phyloP scores from a whole-genome alignment of 2,329 filamentous ascomycete genomes.

The Setomelanomma holmii region DNA sequence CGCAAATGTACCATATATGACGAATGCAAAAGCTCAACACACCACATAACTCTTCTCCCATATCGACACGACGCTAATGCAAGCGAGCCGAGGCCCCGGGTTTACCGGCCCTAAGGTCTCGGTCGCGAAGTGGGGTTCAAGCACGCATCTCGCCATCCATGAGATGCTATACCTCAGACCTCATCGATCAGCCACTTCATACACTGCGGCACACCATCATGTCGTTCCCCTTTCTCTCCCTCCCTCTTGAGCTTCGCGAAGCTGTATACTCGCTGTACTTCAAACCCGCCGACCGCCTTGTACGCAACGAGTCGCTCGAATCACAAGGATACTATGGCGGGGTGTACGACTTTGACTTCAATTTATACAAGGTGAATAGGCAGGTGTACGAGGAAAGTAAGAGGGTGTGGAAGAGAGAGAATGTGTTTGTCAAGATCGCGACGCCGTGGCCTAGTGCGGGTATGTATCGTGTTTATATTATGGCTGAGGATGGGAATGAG shows the following conservation, averaged over 20 bases:
- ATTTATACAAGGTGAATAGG: constrained; percentile 53
- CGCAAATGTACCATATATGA: neutral
- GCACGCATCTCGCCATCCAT: too few relatives aligned
- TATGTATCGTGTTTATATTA: constrained; percentile 26
- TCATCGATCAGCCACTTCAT: too few relatives aligned
- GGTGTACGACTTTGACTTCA: constrained; percentile 41
- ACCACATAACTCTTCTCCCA: too few relatives aligned
- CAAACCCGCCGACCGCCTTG: constrained; percentile 28
- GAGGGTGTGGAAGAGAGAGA: constrained; percentile 57
- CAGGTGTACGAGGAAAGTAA: constrained; percentile 58
- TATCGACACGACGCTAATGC: too few relatives aligned
- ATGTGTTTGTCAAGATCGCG: constrained; percentile 56
- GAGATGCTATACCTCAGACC: too few relatives aligned
- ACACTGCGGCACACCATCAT: neutral
- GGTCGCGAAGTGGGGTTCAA: too few relatives aligned
- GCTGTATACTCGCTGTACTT: constrained; percentile 42
- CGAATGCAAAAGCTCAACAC: neutral
- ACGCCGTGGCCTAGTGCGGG: constrained; percentile 56
- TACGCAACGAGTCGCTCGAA: constrained; percentile 11
- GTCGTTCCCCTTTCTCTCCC: constrained; percentile 39
- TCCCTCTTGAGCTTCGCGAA: constrained; percentile 43
- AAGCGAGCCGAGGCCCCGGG: too few relatives aligned
- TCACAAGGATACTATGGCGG: constrained; percentile 27
- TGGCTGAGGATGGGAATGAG: constrained; percentile 12
- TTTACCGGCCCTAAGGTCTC: too few relatives aligned